Evolutionary conservation across 2,329 filamentous ascomycete species (phyloP).

Genomic region (Thyridium curvatum): DNA sequence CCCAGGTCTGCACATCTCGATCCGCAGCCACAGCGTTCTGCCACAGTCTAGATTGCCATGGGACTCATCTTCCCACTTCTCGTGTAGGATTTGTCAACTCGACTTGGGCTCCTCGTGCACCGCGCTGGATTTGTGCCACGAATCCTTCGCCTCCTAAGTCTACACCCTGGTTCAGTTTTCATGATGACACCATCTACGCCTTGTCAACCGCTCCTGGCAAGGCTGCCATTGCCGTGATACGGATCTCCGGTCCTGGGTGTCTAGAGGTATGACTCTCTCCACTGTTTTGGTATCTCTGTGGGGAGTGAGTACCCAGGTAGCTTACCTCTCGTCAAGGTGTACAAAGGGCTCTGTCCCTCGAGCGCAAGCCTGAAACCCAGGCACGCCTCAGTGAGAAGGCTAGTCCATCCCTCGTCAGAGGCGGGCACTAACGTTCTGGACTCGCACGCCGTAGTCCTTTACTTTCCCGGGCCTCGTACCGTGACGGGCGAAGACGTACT

Average conservation of each 20-base stretch:
- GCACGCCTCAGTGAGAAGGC: conserved; percentile 65
- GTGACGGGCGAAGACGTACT: conserved; percentile 90
- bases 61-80: too few species aligned
- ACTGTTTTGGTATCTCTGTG: conserved; percentile 10
- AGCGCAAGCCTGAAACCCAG: conserved; percentile 39
- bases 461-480: conserved; percentile 74
- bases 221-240: conserved; percentile 85
- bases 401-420: conserved; percentile 27
- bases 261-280: conserved; percentile 42
- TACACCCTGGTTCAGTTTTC: too few species aligned
- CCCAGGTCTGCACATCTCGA: too few species aligned
- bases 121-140: too few species aligned
- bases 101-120: too few species aligned
- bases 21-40: too few species aligned
- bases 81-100: too few species aligned
- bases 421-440: conserved; percentile 56
- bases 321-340: conserved; percentile 31
- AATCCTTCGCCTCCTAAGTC: too few species aligned
- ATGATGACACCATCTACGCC: conserved; percentile 75
- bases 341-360: conserved; percentile 41
- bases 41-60: too few species aligned
- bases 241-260: conserved; percentile 77
- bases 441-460: conserved; percentile 71
- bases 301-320: too few species aligned
- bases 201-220: conserved; percentile 80